Percentiles rank a stretch among this genome's conserved stretches.
Conservation (phyloP, 257 asterid species). For the Eustoma russellianum region DNA sequence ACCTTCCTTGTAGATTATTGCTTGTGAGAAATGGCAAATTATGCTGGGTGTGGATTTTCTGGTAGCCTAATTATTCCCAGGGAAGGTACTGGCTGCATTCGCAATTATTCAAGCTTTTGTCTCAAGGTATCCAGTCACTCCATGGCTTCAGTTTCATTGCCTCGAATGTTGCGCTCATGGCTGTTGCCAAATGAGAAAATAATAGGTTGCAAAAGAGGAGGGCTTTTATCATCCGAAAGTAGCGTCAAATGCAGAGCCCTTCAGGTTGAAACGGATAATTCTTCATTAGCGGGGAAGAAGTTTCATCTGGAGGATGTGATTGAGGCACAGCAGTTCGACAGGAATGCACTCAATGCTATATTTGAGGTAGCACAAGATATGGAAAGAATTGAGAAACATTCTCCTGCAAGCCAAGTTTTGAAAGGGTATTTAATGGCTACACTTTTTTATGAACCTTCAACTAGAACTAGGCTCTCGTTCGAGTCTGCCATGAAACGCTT, state of each 20-base stretch:
- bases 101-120: constrained; percentile 13
- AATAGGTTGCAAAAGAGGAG: constrained; percentile 8
- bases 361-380: constrained; percentile 81
- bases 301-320: constrained; percentile 71
- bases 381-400: constrained; percentile 82
- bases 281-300: constrained; percentile 32
- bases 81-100: constrained; percentile 14
- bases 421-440: constrained; percentile 92
- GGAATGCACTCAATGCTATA: constrained; percentile 64
- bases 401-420: constrained; percentile 58
- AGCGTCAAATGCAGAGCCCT: constrained; percentile 40
- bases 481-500: constrained; percentile 95
- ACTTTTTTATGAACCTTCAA: constrained; percentile 87
- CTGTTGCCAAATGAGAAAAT: constrained; percentile 13
- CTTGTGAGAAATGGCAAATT: constrained; percentile 27
- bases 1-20: too few relatives aligned
- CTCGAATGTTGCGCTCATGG: constrained; percentile 13
- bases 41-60: constrained; percentile 21
- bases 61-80: constrained; percentile 17
- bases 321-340: constrained; percentile 89
- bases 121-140: constrained; percentile 12
- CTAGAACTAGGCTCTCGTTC: constrained; percentile 92
- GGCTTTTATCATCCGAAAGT: constrained; percentile 11
- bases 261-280: constrained; percentile 32
- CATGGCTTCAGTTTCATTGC: constrained; percentile 13